A percentile compares a stretch with the other conserved stretches of the same genome.
These are phyloP conservation scores for Ajuga chamaepitys DNA, from an alignment of 257 asterid genomes.

Conservation along the genomic window DNA sequence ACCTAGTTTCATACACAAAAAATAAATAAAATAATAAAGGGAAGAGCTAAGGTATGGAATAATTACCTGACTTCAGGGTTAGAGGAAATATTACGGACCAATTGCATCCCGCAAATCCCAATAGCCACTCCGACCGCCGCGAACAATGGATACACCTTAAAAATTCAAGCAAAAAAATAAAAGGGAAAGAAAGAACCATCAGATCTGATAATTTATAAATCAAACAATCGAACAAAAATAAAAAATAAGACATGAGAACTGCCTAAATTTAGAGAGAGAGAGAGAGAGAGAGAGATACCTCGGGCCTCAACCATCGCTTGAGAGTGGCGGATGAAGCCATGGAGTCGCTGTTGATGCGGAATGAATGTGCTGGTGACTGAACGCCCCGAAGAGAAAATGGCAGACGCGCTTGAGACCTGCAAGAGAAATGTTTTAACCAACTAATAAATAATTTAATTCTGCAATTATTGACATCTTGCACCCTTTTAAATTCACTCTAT, in stretches of 20 bases:
- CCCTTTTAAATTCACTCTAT: not conserved
- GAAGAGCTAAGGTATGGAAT: not conserved
- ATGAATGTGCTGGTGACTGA: not conserved
- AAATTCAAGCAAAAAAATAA: too few relatives aligned
- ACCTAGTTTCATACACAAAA: not conserved
- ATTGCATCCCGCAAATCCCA: slow-evolving; percentile 64
- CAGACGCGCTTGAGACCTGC: not conserved
- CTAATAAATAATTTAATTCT: not conserved
- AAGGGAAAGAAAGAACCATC: not conserved
- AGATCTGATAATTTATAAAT: slow-evolving; percentile 22
- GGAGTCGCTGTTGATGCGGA: not conserved
- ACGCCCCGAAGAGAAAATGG: not conserved
- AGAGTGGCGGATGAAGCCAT: slow-evolving; percentile 46
- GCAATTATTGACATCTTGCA: not conserved
- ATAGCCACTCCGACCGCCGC: slow-evolving; percentile 63
- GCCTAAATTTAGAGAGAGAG: not conserved
- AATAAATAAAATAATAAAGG: not conserved
- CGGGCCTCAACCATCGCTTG: slow-evolving; percentile 70
- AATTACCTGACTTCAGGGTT: slow-evolving; percentile 77
- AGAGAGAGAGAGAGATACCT: slow-evolving; percentile 23
- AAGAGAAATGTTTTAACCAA: not conserved
- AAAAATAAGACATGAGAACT: not conserved
- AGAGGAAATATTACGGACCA: slow-evolving; percentile 50
- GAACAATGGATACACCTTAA: slow-evolving; percentile 63
- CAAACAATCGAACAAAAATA: not conserved